Evolutionary conservation across 1,284 basidiomycete genomes (phyloP).

Genomic region (Phellopilus nigrolimitatus): DNA sequence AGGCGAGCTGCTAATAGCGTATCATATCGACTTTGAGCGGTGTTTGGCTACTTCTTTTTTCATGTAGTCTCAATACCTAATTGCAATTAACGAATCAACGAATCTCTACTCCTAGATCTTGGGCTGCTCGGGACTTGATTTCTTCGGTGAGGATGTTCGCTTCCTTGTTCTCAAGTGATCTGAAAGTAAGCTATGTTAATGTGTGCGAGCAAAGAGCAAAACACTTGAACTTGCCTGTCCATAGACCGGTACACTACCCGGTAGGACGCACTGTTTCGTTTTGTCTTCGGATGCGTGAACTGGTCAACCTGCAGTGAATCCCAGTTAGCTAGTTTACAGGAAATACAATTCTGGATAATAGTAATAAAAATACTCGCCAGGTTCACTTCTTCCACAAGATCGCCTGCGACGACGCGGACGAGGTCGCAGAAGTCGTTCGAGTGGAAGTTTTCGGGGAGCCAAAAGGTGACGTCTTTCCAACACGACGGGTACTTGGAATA

Average conservation of each 20-base stretch:
- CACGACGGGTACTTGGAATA: conserved; percentile 90
- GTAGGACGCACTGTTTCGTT: conserved; percentile 79
- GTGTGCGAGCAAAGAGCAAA: conserved; percentile 8
- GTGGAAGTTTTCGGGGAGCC: conserved; percentile 72
- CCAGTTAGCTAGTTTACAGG: neutral
- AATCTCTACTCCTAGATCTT: conserved; percentile 75
- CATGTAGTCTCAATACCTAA: conserved; percentile 22
- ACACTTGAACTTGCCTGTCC: conserved; percentile 64
- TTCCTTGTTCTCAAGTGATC: conserved; percentile 88
- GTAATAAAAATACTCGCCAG: conserved; percentile 46
- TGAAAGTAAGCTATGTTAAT: conserved; percentile 28
- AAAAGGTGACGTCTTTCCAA: conserved; percentile 91
- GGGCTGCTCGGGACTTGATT: conserved; percentile 48
- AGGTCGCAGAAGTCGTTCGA: conserved; percentile 98
- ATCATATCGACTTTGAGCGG: neutral
- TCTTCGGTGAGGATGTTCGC: conserved; percentile 72
- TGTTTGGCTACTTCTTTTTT: neutral
- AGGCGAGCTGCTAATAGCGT: neutral
- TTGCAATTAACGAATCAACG: conserved; percentile 49
- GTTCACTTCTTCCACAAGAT: conserved; percentile 88
- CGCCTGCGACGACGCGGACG: conserved; percentile 87
- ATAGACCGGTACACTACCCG: conserved; percentile 95
- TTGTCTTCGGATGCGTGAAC: conserved; percentile 89
- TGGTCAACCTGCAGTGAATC: conserved; percentile 71
- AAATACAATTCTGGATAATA: neutral